Base-by-base conservation (phyloP, 371 early-diverging fungal genomes). In the Syncephalastrum sp. region DNA sequence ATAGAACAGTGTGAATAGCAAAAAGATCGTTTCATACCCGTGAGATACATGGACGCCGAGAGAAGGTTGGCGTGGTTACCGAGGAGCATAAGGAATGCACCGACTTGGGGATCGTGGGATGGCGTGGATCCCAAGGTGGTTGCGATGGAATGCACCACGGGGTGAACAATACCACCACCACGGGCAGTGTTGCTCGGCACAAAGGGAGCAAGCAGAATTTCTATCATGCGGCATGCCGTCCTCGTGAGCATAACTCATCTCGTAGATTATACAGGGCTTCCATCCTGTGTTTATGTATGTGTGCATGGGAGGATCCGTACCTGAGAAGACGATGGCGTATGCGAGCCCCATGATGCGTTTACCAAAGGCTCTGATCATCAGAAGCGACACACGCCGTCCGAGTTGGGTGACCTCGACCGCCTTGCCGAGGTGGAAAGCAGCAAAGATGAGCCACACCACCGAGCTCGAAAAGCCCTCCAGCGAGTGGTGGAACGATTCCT, bases 171-270 rank as follows among this genome's bases (percentile, higher is more conserved):
- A 16, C 90, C 86, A 12, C 89, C 89, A 17, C 88, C 88, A 46
- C 90, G 78, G n/a, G 90, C 90, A 0, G 85, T 83, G 59, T 89
- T 89, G 27, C 84, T 83, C 3, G 90, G 90, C 19, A 89, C 84
- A 62, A 89, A 85, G 0, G 90, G 86, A 3, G 84, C 87, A 33
- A 89, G 54, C 14, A 77, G 45, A 16, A 88, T 52, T 63, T 89
- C 89, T 63, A 74, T 61, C 17, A 52, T 17, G 41, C 24, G 14
- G 17, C 19, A 60, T 68, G n/a, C 7, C 27, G 21, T 27, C 7
- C 27, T 27, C 43, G 38, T 46, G 44, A 69, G 44, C 14, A 56
- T 5, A 17, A 50, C 44, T 41, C 19, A 42, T 12, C 55, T 55
- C 29, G 10, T 29, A 25, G 14, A 0, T 12, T n/a, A 50, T 29